Conservation (phyloP, 805 yeast genomes). For the Kodamaea leandrae region DNA sequence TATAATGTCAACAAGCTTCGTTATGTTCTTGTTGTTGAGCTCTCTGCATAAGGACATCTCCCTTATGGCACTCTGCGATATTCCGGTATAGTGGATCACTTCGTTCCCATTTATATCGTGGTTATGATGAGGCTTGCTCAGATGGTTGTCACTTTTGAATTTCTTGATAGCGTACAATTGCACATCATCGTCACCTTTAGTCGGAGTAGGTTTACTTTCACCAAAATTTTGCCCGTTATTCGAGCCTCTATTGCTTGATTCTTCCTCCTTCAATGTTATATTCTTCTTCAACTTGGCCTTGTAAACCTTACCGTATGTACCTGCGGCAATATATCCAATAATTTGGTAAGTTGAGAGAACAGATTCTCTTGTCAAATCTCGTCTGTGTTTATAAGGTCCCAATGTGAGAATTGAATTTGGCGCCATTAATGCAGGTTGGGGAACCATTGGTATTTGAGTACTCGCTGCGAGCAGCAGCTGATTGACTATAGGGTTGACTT, state of each 20-base stretch:
- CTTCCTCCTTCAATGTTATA: conserved; percentile 5
- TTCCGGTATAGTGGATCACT: conserved; percentile 85
- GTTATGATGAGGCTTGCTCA: conserved; percentile 30
- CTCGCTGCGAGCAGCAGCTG: conserved; percentile 1
- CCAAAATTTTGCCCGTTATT: neutral
- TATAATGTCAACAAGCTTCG: conserved; percentile 76
- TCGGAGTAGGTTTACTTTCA: neutral
- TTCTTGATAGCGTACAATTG: conserved; percentile 83
- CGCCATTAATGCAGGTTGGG: conserved; percentile 35
- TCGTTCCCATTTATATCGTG: conserved; percentile 72
- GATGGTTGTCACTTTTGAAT: conserved; percentile 77
- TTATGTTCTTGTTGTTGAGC: conserved; percentile 73
- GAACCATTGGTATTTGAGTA: conserved; percentile 14
- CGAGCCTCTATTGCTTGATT: conserved; percentile 6
- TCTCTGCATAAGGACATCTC: conserved; percentile 96
- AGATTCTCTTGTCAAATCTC: conserved; percentile 62
- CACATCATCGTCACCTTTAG: conserved; percentile 11
- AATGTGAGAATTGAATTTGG: conserved; percentile 38
- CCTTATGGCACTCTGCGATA: conserved; percentile 92
- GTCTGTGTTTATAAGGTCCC: conserved; percentile 47
- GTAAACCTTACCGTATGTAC: conserved; percentile 94
- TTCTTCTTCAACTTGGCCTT: conserved; percentile 63
- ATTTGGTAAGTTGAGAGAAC: conserved; percentile 86
- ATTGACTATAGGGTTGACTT: neutral
- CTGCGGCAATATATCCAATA: conserved; percentile 95